phyloP scores from a whole-genome alignment of 2,329 filamentous ascomycete species.

The Beauveria scarabaeidicola region DNA sequence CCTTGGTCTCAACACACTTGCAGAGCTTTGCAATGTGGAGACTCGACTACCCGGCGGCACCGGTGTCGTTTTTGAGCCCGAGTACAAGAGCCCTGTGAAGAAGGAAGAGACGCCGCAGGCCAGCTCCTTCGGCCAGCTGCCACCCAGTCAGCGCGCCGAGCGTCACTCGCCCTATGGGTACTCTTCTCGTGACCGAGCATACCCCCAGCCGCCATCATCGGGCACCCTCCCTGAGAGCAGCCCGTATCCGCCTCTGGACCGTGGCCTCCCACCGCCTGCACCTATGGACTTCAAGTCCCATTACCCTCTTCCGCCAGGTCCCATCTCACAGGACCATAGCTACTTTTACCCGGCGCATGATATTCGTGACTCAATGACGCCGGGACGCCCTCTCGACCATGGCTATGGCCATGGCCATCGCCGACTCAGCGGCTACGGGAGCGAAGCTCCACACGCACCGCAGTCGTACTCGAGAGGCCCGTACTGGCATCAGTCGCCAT shows the following conservation, averaged over 20 bases:
- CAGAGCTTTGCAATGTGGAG: conserved; percentile 27
- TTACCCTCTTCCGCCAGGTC: conserved; percentile 13
- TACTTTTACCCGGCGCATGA: conserved; percentile 16
- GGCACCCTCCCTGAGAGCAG: conserved; percentile 5
- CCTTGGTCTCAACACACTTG: conserved; percentile 25
- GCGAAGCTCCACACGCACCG: conserved; percentile 15
- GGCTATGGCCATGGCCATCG: conserved; percentile 22
- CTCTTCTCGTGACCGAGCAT: conserved; percentile 6
- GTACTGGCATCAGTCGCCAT: conserved; percentile 28
- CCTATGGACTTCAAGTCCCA: conserved; percentile 21
- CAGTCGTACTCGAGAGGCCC: conserved; percentile 22
- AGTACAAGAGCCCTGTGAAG: conserved; percentile 11
- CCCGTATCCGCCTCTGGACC: conserved; percentile 19
- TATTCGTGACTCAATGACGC: conserved; percentile 20
- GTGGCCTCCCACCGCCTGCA: conserved; percentile 20
- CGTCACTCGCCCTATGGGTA: conserved; percentile 4
- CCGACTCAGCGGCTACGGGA: conserved; percentile 24
- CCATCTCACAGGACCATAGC: conserved; percentile 17
- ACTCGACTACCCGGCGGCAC: conserved; percentile 18
- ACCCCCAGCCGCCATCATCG: conserved; percentile 7
- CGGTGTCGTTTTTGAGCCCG: not conserved
- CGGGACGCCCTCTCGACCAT: conserved; percentile 24
- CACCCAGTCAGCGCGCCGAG: conserved; percentile 5
- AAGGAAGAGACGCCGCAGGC: conserved; percentile 18
- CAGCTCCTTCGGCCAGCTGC: not conserved